phyloP scores from a whole-genome alignment of 768 basidiomycete species.

The Mycena metata region DNA sequence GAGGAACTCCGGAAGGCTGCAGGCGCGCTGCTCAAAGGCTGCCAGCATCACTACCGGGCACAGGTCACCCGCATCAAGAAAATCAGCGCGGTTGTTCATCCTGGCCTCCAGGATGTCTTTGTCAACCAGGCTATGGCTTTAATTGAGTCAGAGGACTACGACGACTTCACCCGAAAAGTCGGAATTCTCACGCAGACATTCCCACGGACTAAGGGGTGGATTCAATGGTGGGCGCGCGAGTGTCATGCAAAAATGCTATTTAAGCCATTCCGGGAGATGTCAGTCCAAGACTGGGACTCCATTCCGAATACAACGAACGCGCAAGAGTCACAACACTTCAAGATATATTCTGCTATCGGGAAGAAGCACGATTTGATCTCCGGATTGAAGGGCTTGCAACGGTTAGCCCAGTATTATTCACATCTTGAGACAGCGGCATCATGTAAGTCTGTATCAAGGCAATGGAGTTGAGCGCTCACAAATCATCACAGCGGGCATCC shows the following conservation, averaged over 20 bases:
- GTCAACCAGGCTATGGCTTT: conserved; percentile 18
- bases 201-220: conserved; percentile 44
- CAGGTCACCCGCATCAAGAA: conserved; percentile 43
- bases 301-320: conserved; percentile 39
- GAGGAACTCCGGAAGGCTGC: conserved; percentile 33
- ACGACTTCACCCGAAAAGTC: conserved; percentile 29
- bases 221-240: conserved; percentile 50
- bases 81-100: conserved; percentile 43
- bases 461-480: too few species aligned
- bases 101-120: conserved; percentile 34
- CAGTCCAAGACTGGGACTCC: conserved; percentile 24
- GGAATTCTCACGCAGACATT: conserved; percentile 38
- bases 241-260: conserved; percentile 39
- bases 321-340: conserved; percentile 37
- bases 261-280: conserved; percentile 28
- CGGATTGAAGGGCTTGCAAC: neutral
- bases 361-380: conserved; percentile 3
- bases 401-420: neutral
- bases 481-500: neutral
- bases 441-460: conserved; percentile 1
- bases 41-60: conserved; percentile 47
- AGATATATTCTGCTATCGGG: conserved; percentile 30
- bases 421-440: neutral
- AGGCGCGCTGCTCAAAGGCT: conserved; percentile 44
- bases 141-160: neutral